These are phyloP conservation scores for Incumbomyces lentus DNA, from an alignment of 2,329 filamentous ascomycete genomes.

Conservation along the genomic window DNA sequence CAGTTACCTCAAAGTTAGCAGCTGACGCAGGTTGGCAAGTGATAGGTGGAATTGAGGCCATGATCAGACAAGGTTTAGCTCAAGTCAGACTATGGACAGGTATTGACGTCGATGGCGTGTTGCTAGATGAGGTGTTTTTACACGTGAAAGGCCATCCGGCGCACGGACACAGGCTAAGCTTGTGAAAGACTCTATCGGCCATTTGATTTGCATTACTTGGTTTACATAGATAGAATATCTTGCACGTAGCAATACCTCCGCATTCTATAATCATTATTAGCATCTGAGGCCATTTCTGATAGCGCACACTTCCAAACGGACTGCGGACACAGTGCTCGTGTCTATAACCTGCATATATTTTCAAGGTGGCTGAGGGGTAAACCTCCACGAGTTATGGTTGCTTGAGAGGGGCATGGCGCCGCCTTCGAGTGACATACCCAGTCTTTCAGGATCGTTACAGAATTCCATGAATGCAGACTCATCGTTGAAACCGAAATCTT, in stretches of 20 bases:
- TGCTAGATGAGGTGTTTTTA: conserved; percentile 7
- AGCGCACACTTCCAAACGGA: too few species aligned
- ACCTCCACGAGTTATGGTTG: conserved; percentile 4
- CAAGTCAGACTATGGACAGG: conserved; percentile 57
- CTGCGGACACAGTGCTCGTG: too few species aligned
- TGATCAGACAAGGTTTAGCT: conserved; percentile 69
- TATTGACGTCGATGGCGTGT: conserved; percentile 39
- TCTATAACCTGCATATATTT: not conserved
- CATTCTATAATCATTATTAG: too few species aligned
- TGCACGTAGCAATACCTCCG: too few species aligned
- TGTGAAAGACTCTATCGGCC: too few species aligned
- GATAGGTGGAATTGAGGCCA: conserved; percentile 63
- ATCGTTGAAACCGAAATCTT: conserved; percentile 36
- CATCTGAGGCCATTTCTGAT: too few species aligned
- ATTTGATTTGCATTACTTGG: too few species aligned
- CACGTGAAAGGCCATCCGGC: not conserved
- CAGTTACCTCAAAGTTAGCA: conserved; percentile 53
- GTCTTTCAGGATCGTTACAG: conserved; percentile 34
- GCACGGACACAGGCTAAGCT: not conserved
- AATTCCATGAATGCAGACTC: conserved; percentile 35
- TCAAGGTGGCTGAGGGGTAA: conserved; percentile 3
- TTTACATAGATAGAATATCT: too few species aligned
- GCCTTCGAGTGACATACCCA: conserved; percentile 18
- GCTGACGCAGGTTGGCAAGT: conserved; percentile 58
- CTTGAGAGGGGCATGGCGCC: conserved; percentile 4